Percentiles rank a stretch among this genome's conserved stretches.
Conservation (phyloP, 2,329 filamentous ascomycete species). For the Juglanconis sp. region DNA sequence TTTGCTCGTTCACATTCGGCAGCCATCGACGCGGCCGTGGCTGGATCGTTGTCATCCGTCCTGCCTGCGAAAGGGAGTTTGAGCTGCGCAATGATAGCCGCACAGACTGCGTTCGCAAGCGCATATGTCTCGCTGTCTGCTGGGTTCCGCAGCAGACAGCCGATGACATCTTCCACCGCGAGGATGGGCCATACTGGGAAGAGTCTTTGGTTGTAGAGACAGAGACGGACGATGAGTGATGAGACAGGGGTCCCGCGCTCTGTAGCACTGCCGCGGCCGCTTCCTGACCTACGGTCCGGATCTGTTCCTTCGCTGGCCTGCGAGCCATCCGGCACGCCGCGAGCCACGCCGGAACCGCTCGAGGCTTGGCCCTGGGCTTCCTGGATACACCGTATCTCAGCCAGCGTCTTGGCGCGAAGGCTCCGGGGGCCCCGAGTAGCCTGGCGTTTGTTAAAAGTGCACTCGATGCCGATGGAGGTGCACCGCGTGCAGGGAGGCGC, state of each 20-base stretch:
- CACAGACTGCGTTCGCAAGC: constrained; percentile 43
- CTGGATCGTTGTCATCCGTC: constrained; percentile 27
- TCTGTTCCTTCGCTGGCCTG: too few species aligned
- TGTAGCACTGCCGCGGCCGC: neutral
- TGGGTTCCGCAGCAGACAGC: constrained; percentile 31
- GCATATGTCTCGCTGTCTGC: constrained; percentile 33
- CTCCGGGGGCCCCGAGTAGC: constrained; percentile 43
- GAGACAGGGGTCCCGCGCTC: constrained; percentile 16
- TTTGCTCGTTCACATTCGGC: constrained; percentile 33
- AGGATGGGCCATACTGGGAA: constrained; percentile 53
- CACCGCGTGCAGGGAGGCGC: constrained; percentile 45
- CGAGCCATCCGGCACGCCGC: too few species aligned
- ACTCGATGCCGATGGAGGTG: constrained; percentile 40
- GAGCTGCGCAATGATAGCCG: constrained; percentile 47
- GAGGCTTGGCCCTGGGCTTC: neutral
- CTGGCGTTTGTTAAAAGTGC: constrained; percentile 46
- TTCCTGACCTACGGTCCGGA: too few species aligned
- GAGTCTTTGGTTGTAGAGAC: constrained; percentile 46
- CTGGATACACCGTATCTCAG: constrained; percentile 36
- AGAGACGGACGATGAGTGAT: constrained; percentile 32
- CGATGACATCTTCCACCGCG: constrained; percentile 40
- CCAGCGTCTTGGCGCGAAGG: constrained; percentile 42
- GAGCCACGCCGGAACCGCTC: too few species aligned
- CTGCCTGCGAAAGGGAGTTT: constrained; percentile 33
- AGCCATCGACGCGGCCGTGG: constrained; percentile 32